These are phyloP conservation scores for Cyamopsis tetragonoloba DNA, from an alignment of 306 rosid genomes.

Conservation along the genomic window DNA sequence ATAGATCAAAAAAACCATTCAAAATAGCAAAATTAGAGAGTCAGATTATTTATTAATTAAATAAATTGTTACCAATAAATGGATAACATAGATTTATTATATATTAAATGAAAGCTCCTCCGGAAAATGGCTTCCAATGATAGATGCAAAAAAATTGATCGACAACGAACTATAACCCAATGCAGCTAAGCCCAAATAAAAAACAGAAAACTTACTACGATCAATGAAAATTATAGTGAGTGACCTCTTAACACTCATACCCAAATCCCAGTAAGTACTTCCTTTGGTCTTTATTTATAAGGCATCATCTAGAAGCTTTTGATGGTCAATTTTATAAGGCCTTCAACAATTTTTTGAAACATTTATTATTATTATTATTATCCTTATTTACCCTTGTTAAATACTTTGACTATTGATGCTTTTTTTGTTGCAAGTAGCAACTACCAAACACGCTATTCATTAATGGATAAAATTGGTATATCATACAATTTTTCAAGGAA, in stretches of 20 bases:
- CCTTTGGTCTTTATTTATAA: too few relatives aligned
- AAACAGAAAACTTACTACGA: not conserved
- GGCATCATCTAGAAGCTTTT: too few relatives aligned
- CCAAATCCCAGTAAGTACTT: not conserved
- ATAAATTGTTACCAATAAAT: not conserved
- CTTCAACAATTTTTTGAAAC: too few relatives aligned
- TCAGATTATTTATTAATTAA: not conserved
- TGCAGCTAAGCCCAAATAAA: not conserved
- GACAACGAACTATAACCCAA: not conserved
- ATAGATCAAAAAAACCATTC: conserved; percentile 13
- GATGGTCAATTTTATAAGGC: too few relatives aligned
- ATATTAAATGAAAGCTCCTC: not conserved
- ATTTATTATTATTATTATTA: too few relatives aligned
- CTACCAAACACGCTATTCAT: too few relatives aligned
- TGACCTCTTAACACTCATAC: not conserved
- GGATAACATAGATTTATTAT: not conserved
- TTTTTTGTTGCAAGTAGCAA: too few relatives aligned
- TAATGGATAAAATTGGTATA: too few relatives aligned
- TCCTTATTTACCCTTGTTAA: too few relatives aligned
- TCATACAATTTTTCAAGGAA: too few relatives aligned
- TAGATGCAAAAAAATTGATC: not conserved
- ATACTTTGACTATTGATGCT: too few relatives aligned
- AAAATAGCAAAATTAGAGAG: not conserved
- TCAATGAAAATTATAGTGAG: not conserved
- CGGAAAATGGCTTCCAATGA: not conserved